Conservation (phyloP, 441 rosid genomes). For the Flueggea neowawraea region DNA sequence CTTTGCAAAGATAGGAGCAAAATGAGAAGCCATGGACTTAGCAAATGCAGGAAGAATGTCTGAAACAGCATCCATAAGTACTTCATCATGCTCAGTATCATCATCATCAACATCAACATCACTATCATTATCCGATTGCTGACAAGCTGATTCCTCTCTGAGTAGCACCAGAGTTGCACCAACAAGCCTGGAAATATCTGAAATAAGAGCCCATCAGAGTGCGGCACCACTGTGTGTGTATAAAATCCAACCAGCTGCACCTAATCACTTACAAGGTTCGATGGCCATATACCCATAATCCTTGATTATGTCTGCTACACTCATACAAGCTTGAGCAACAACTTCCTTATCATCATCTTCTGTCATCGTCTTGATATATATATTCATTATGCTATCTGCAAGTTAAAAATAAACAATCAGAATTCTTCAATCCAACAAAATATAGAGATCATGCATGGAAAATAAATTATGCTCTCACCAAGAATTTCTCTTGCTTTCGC, state of each 20-base stretch:
- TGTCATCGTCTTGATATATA: constrained; percentile 76
- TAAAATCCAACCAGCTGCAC: constrained; percentile 9
- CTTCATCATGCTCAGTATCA: constrained; percentile 85
- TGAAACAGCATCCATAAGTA: constrained; percentile 98
- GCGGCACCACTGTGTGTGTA: constrained; percentile 13
- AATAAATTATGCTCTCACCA: constrained; percentile 39
- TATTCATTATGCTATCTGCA: constrained; percentile 78
- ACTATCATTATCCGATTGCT: constrained; percentile 67
- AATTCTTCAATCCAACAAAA: constrained; percentile 13
- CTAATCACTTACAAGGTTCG: constrained; percentile 75
- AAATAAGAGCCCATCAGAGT: constrained; percentile 25
- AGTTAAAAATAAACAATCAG: constrained; percentile 15
- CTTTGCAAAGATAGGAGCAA: constrained; percentile 80
- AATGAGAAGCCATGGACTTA: constrained; percentile 90
- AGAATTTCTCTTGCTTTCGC: constrained; percentile 73
- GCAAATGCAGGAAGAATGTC: constrained; percentile 99
- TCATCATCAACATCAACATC: constrained; percentile 67
- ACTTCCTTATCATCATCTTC: constrained; percentile 99
- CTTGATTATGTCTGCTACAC: constrained; percentile 79
- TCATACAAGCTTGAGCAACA: constrained; percentile 94
- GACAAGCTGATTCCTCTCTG: constrained; percentile 87
- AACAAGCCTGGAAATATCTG: constrained; percentile 79
- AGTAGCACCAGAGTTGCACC: constrained; percentile 76
- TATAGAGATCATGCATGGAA: background rate
- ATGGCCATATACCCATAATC: constrained; percentile 79